Conservation (phyloP, 2,329 filamentous ascomycete species). For the Zasmidium citrigriseum region DNA sequence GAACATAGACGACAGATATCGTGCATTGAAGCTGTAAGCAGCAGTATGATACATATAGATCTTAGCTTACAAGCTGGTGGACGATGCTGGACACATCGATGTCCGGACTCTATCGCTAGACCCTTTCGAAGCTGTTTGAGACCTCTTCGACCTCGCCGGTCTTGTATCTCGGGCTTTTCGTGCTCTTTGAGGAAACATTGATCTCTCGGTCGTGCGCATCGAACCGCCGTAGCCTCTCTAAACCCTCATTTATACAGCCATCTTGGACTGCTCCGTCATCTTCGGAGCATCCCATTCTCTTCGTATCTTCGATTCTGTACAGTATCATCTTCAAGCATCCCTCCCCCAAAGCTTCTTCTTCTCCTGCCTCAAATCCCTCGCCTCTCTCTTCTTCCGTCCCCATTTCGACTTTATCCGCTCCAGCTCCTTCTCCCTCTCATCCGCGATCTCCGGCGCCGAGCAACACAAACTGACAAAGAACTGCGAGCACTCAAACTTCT, state of each 20-base stretch:
- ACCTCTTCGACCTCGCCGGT: too few relatives aligned
- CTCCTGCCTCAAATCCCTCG: slow-evolving; percentile 61
- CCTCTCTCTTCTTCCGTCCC: slow-evolving; percentile 60
- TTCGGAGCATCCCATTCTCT: too few relatives aligned
- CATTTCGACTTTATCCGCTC: slow-evolving; percentile 60
- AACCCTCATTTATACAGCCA: too few relatives aligned
- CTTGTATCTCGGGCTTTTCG: too few relatives aligned
- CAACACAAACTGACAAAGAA: slow-evolving; percentile 64
- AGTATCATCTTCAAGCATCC: slow-evolving; percentile 49
- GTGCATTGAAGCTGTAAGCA: background rate
- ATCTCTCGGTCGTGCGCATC: too few relatives aligned
- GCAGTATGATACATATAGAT: background rate
- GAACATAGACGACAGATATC: background rate
- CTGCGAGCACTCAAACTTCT: slow-evolving; percentile 63
- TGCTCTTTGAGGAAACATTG: too few relatives aligned
- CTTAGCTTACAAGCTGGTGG: background rate
- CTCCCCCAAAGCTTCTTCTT: slow-evolving; percentile 63
- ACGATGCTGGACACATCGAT: too few relatives aligned
- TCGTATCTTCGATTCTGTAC: too few relatives aligned
- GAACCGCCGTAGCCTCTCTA: too few relatives aligned
- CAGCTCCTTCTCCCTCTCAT: slow-evolving; percentile 46
- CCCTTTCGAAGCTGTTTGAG: too few relatives aligned
- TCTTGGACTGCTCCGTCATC: too few relatives aligned
- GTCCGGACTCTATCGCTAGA: too few relatives aligned
- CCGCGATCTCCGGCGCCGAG: slow-evolving; percentile 47